phyloP scores from a whole-genome alignment of 345 rosid genomes.

The Dipteronia sinensis region DNA sequence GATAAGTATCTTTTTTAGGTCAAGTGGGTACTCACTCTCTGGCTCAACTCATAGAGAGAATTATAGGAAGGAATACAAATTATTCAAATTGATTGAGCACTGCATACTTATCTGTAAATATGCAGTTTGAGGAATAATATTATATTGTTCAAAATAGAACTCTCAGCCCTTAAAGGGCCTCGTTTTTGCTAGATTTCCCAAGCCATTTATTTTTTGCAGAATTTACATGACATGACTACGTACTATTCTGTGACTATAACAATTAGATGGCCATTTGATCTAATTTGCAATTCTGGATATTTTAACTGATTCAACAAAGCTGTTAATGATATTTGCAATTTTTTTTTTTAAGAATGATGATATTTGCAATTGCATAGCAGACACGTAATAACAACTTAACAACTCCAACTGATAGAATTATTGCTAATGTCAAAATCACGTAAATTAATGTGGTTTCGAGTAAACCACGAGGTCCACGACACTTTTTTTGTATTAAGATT shows the following conservation, averaged over 20 bases:
- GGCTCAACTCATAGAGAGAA: slow-evolving; percentile 1
- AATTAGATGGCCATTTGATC: neutral
- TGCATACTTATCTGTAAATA: slow-evolving; percentile 25
- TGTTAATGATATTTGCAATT: too few relatives aligned
- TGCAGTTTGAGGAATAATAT: slow-evolving; percentile 2
- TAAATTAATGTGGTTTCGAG: too few relatives aligned
- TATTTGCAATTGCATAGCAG: too few relatives aligned
- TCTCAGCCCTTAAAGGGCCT: neutral
- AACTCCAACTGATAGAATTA: too few relatives aligned
- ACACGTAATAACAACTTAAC: too few relatives aligned
- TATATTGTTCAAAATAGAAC: neutral
- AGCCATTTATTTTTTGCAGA: neutral
- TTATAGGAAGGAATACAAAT: neutral
- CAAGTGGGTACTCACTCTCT: slow-evolving; percentile 9
- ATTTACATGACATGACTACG: neutral
- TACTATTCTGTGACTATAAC: neutral
- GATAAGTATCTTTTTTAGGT: neutral
- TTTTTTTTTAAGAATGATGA: too few relatives aligned
- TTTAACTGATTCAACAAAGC: neutral
- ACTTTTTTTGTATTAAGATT: too few relatives aligned
- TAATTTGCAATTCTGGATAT: neutral
- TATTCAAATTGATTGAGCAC: neutral
- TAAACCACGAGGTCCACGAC: too few relatives aligned
- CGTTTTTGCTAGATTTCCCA: neutral
- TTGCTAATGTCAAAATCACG: too few relatives aligned